A percentile compares a stretch with the other conserved stretches of the same genome.
Conservation (phyloP, 495 filamentous ascomycete genomes). For the Penicillium chermesinum region DNA sequence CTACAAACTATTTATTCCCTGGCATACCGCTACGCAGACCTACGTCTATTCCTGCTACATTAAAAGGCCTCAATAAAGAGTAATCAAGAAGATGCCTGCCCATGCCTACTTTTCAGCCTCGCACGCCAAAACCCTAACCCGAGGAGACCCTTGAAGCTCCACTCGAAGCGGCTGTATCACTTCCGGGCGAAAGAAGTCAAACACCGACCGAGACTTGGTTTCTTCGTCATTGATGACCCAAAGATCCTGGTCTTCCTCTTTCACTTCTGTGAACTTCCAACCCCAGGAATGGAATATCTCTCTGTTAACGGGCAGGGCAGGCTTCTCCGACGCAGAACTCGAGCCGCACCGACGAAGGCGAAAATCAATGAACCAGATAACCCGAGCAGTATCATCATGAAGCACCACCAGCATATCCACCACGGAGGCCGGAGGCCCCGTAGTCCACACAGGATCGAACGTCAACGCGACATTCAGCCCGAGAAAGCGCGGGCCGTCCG, state of each 20-base stretch:
- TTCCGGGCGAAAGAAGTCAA: not conserved
- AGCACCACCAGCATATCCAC: not conserved
- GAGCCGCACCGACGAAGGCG: not conserved
- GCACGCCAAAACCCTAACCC: too few species aligned
- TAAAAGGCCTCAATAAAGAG: too few species aligned
- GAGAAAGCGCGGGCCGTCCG: not conserved
- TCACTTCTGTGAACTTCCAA: not conserved
- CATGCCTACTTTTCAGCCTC: too few species aligned
- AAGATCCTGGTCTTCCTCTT: not conserved
- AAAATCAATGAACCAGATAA: conserved; percentile 1
- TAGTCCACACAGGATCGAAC: not conserved
- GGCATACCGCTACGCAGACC: too few species aligned
- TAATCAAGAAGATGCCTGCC: too few species aligned
- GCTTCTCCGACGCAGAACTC: too few species aligned
- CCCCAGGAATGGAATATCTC: not conserved
- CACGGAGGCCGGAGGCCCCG: not conserved
- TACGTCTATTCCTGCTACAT: too few species aligned
- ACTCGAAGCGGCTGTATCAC: too few species aligned
- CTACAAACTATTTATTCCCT: too few species aligned
- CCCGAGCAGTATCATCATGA: not conserved
- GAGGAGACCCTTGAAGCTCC: too few species aligned
- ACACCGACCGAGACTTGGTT: not conserved
- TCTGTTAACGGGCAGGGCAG: too few species aligned
- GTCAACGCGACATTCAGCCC: not conserved
- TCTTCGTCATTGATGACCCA: not conserved